Evolutionary conservation across 2,329 filamentous ascomycete species (phyloP), one percentile per base, ranked within the genome.

Genomic region (Fusarium hostae): DNA sequence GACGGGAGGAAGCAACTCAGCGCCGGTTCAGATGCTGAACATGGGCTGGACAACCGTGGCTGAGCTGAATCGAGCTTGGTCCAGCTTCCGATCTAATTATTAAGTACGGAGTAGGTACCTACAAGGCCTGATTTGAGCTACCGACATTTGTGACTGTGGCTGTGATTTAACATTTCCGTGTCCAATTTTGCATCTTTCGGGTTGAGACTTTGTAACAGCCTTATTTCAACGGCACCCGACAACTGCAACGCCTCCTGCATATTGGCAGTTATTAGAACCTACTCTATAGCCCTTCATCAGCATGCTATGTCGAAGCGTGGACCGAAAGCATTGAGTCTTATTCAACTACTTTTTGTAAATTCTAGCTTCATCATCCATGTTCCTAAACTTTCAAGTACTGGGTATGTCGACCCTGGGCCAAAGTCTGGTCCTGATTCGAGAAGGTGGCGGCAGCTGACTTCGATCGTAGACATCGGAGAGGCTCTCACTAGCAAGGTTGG

Each of bases 161-260:
- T 57, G 44, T 37, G 24, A 22, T 58, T 57, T 66, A 26, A 26
- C 26, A 37, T 66, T 26, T 43, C 34, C 55, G 20, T 37, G 34
- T 37, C 24, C 24, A 30, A 20, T 26, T 58, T 44, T 57, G 39
- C 48, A 51, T 40, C 26, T 30, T 32, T 32, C 43, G 61, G 37
- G 56, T 55, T 65, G 48, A 64, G 44, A 66, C 51, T 62, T 57
- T 43, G 32, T 28, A 41, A 52, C 39, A 61, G 59, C 56, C 70
- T 62, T 72, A 66, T 70, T 71, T 68, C 63, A 62, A 70, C 57
- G n/a, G 63, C 66, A 56, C 45, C 20, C 40, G 37, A 52, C 28
- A 22, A 56, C 39, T 60, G 24, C 18, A 26, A 16, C 13, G 22
- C 24, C 20, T 43, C 28, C 24, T 30, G 34, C 15, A 32, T 32